These are phyloP conservation scores for Plasmopara halstedii DNA, from an alignment of 352 stramenopile species.

Conservation along the genomic window DNA sequence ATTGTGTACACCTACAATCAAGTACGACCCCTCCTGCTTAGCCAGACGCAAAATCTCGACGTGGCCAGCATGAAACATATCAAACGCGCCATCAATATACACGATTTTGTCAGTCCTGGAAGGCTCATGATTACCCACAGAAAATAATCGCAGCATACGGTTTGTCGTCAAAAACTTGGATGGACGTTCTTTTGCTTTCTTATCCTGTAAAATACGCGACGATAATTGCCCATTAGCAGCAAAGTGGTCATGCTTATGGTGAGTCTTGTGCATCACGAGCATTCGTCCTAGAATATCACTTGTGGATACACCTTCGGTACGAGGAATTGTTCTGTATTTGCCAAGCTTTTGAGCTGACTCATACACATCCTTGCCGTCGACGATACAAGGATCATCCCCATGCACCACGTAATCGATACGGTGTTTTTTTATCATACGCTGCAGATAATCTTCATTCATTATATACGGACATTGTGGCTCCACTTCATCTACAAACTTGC, in stretches of 20 bases:
- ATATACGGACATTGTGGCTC: conserved; percentile 97
- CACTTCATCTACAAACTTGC: conserved; percentile 99
- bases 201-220: conserved; percentile 53
- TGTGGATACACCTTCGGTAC: conserved; percentile 95
- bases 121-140: conserved; percentile 83
- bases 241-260: conserved; percentile 83
- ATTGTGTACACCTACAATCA: conserved; percentile 96
- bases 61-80: conserved; percentile 99
- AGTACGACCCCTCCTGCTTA: conserved; percentile 89
- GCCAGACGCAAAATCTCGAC: conserved; percentile 93
- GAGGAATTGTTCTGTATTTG: conserved; percentile 95
- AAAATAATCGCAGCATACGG: conserved; percentile 91
- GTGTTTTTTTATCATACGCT: conserved; percentile 96
- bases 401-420: conserved; percentile 98
- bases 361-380: conserved; percentile 98
- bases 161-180: conserved; percentile 96
- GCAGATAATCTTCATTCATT: conserved; percentile 97
- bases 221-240: conserved; percentile 65
- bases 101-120: conserved; percentile 89
- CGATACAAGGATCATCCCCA: conserved; percentile 98
- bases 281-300: conserved; percentile 99
- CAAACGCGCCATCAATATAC: conserved; percentile 97
- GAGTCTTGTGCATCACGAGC: conserved; percentile 93
- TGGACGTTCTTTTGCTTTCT: conserved; percentile 60
- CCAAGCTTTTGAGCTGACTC: conserved; percentile 93